Base-by-base conservation (phyloP, 78 protist genomes). In the Capsaspora owczarzaki region DNA sequence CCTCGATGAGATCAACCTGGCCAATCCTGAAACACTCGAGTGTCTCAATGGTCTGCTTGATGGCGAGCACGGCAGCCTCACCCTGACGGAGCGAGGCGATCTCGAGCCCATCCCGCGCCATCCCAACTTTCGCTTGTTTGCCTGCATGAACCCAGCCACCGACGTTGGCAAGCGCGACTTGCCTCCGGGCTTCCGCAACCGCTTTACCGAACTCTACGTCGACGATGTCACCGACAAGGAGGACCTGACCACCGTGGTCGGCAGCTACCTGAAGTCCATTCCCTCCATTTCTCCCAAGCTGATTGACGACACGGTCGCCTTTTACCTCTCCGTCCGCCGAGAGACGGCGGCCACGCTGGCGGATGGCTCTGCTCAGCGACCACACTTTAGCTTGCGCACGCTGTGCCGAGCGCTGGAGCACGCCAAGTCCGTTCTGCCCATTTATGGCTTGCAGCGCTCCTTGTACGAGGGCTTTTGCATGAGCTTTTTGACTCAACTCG, bases 81-180 rank as follows among this genome's bases (percentile, higher is more conserved):
- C 89, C 23, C 84, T 98, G 47, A 88, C 89, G 1, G 99, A 98
- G 63, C 35, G 75, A 40, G 99, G 99, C 31, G 96, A 89, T 8
- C 72, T 75, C 1, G 86, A 70, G 19, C 86, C 94, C 31, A 79
- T 98, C 25, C 44, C 38, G 44, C 82, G 98, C 12, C 99, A 97
- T 78, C 93, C 97, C 16, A 40, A 91, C 80, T 97, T 98, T 85
- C 69, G 98, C 37, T 43, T 98, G 1, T 94, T 98, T 56, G 99
- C 97, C 14, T 92, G 96, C 87, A 98, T 98, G 99, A 98, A 97
- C 85, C 99, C 99, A 8, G 94, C 99, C 33, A 95, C 97, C 5
- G 99, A 98, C 66, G 95, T 88, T 20, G 99, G 99, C 43, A 98
- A 98, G 90, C 91, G 89, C 43, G 95, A 96, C 38, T 85, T 98